phyloP scores from a whole-genome alignment of 1,139 yeast species.

The Citeromyces hawaiiensis region DNA sequence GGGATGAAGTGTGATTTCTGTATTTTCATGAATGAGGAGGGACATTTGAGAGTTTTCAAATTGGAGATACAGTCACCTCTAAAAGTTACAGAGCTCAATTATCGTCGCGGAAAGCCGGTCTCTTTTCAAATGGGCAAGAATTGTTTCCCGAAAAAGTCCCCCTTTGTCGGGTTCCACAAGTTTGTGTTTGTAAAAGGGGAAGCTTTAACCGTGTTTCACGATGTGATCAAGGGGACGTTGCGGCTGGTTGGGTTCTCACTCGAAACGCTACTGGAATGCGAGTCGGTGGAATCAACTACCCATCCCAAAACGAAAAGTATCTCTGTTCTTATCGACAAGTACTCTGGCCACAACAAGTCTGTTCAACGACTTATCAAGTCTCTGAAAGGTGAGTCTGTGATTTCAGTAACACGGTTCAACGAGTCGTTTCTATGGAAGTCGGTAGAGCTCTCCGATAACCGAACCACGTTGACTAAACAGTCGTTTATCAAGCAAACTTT shows the following conservation, averaged over 20 bases:
- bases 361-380: slow-evolving; percentile 57
- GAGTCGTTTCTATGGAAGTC: slow-evolving; percentile 62
- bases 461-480: slow-evolving; percentile 15
- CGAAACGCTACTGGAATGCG: slow-evolving; percentile 18
- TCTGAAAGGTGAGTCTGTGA: slow-evolving; percentile 39
- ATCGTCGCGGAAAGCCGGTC: slow-evolving; percentile 1
- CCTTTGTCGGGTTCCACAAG: slow-evolving; percentile 9
- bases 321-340: slow-evolving; percentile 30
- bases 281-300: slow-evolving; percentile 5
- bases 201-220: slow-evolving; percentile 33
- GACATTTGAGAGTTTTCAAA: slow-evolving; percentile 5
- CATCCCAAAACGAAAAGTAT: slow-evolving; percentile 1
- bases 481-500: slow-evolving; percentile 22
- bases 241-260: slow-evolving; percentile 29
- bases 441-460: slow-evolving; percentile 17
- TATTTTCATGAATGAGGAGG: slow-evolving; percentile 8
- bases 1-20: slow-evolving; percentile 11
- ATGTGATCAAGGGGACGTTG: slow-evolving; percentile 29
- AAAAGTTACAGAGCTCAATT: slow-evolving; percentile 19
- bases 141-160: slow-evolving; percentile 15
- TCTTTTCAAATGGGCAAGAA: slow-evolving; percentile 9
- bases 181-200: slow-evolving; percentile 7
- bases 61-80: slow-evolving; percentile 32
- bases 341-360: slow-evolving; percentile 81
- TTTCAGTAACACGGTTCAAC: slow-evolving; percentile 36